Evolutionary conservation across 768 basidiomycete species (phyloP).

Genomic region (Tylopilus plumbeoviolaceoides): DNA sequence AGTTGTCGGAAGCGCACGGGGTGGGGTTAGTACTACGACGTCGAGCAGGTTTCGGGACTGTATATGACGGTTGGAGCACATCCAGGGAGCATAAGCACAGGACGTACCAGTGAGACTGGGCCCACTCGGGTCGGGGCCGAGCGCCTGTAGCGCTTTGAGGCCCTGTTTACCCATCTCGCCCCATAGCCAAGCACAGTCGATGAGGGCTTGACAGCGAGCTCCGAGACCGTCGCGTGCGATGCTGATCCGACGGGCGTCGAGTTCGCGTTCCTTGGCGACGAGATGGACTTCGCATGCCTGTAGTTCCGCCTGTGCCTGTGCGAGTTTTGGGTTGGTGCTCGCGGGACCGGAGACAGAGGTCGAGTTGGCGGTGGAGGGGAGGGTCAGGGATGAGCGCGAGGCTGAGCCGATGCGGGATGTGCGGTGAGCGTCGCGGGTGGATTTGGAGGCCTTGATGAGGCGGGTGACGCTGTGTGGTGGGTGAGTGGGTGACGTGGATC

Average conservation of each 20-base stretch:
- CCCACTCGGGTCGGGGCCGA: background rate
- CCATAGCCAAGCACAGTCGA: slow-evolving; percentile 69
- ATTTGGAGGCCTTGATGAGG: slow-evolving; percentile 73
- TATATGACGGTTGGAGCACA: background rate
- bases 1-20: slow-evolving; percentile 45
- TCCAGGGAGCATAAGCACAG: background rate
- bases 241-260: slow-evolving; percentile 48
- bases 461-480: slow-evolving; percentile 57
- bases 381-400: slow-evolving; percentile 40
- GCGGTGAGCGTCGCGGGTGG: slow-evolving; percentile 35
- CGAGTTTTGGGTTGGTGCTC: slow-evolving; percentile 43
- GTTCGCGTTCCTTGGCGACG: slow-evolving; percentile 62
- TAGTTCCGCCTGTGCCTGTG: slow-evolving; percentile 66
- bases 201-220: slow-evolving; percentile 58
- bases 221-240: slow-evolving; percentile 61
- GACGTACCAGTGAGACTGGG: background rate
- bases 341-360: slow-evolving; percentile 12
- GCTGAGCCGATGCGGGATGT: slow-evolving; percentile 39
- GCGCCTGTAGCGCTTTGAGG: slow-evolving; percentile 30
- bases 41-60: slow-evolving; percentile 5
- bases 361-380: slow-evolving; percentile 30
- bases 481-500: background rate
- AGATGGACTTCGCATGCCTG: slow-evolving; percentile 81
- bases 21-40: slow-evolving; percentile 15
- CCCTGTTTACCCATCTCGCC: slow-evolving; percentile 62